phyloP scores from a whole-genome alignment of 768 basidiomycete species.

The Lactarius vividus region DNA sequence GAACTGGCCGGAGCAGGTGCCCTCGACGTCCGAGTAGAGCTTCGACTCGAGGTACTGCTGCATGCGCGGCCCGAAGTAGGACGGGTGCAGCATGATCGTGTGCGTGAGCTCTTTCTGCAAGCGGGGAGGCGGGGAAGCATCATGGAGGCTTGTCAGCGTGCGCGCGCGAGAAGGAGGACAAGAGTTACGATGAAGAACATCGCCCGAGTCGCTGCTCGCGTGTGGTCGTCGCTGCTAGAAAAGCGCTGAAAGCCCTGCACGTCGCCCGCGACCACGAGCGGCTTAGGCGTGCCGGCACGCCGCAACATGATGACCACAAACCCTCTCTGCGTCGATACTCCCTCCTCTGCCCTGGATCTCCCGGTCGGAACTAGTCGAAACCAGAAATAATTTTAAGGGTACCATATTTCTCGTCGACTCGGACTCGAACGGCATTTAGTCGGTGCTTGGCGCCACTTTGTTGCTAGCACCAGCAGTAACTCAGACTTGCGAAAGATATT shows the following conservation, averaged over 20 bases:
- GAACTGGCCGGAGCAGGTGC: conserved; percentile 92
- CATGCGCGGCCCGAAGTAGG: conserved; percentile 97
- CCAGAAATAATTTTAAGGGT: background rate
- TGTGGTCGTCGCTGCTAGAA: background rate
- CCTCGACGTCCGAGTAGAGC: conserved; percentile 94
- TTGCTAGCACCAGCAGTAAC: background rate
- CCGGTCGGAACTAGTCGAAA: background rate
- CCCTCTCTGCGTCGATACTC: too few species aligned
- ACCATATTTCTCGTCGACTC: background rate
- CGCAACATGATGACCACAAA: too few species aligned
- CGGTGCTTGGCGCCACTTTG: background rate
- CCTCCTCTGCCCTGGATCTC: too few species aligned
- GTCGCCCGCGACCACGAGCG: too few species aligned
- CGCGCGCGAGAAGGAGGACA: background rate
- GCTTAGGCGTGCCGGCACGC: too few species aligned
- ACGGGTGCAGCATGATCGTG: conserved; percentile 95
- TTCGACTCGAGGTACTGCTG: conserved; percentile 90
- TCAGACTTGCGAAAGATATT: too few species aligned
- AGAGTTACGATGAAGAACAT: conserved; percentile 27
- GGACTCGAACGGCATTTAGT: background rate
- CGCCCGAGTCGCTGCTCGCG: background rate
- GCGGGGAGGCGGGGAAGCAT: background rate
- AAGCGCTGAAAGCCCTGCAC: background rate
- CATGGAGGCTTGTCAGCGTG: conserved; percentile 2
- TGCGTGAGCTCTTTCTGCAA: conserved; percentile 93